Conservation (phyloP, 441 rosid genomes). For the Gossypium davidsonii region DNA sequence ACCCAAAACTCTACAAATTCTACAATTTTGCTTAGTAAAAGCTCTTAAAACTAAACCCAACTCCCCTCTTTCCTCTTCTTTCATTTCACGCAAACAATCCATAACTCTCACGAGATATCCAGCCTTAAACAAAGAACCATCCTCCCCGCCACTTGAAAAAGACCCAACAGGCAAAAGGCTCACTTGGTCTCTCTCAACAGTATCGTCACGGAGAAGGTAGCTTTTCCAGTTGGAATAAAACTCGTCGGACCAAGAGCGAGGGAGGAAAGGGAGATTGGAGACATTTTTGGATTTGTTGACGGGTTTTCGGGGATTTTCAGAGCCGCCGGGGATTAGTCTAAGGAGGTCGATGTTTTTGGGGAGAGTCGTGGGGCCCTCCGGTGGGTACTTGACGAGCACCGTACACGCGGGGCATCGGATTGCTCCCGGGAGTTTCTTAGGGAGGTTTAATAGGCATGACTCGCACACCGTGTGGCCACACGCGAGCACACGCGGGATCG, state of each 20-base stretch:
- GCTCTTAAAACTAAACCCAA: slow-evolving; percentile 34
- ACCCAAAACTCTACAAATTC: slow-evolving; percentile 49
- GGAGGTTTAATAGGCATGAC: slow-evolving; percentile 52
- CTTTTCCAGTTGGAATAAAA: slow-evolving; percentile 58
- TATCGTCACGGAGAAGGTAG: slow-evolving; percentile 43
- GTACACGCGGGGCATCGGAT: slow-evolving; percentile 87
- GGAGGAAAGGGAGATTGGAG: slow-evolving; percentile 25
- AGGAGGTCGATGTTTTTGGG: slow-evolving; percentile 95
- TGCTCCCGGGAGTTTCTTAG: slow-evolving; percentile 51
- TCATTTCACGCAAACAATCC: slow-evolving; percentile 48
- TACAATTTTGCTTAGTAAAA: slow-evolving; percentile 19
- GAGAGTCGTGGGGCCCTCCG: slow-evolving; percentile 61
- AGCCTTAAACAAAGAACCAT: slow-evolving; percentile 36
- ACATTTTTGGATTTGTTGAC: not conserved
- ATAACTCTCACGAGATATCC: slow-evolving; percentile 46
- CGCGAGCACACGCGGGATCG: slow-evolving; percentile 72
- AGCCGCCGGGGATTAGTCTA: slow-evolving; percentile 39
- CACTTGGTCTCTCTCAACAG: slow-evolving; percentile 33
- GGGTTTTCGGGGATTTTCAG: slow-evolving; percentile 15
- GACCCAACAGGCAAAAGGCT: slow-evolving; percentile 46
- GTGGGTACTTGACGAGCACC: slow-evolving; percentile 69
- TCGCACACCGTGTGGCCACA: slow-evolving; percentile 87
- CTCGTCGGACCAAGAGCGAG: slow-evolving; percentile 60
- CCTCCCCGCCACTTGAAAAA: slow-evolving; percentile 21
- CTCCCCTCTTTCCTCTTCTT: slow-evolving; percentile 38